Base-by-base conservation (phyloP, 768 basidiomycete genomes). In the Amanita pallidorosea region DNA sequence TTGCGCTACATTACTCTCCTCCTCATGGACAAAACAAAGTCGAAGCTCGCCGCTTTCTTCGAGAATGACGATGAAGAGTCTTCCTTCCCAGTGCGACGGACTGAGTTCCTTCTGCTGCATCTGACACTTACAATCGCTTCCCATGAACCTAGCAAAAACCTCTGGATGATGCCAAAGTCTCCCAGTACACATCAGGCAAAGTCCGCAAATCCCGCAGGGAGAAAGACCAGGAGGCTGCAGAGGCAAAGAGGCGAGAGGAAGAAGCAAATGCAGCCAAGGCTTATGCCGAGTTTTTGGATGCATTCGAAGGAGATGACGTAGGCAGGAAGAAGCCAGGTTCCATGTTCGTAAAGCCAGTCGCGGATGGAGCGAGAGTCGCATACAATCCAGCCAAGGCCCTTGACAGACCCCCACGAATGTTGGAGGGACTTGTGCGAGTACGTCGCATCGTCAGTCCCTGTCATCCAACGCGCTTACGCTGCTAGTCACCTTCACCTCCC, bases 31-130 rank as follows among this genome's bases (percentile, higher is more conserved):
- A 81, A 78, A 69, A 81, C 81, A 44, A 76, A 76, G 61, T 65
- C 73, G 7, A 83, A 77, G 60, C 68, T 90, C 37, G 85, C 86
- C 44, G 82, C 85, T 20, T 89, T 90, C 69, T 90, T 90, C 64
- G 84, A 87, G 62, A 78, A 85, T 57, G 86, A 85, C 63, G 87
- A 90, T 61, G 87, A 88, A 67, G 86, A 87, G 61, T 70, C 82
- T 72, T 79, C 85, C 74, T 86, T 88, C 72, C 80, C 85, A 83
- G 88, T 91, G 85, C 87, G 88, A 87, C 73, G 82, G 79, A 85
- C 77, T 80, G 75, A 78, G 74, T 75, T 77, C 70, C 74, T 79
- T 79, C 68, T 66, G 61, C 64, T 67, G 61, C 62, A 64, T 62
- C 66, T 64, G 67, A 64, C 68, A 73, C 85, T 85, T 75, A 85